Evolutionary conservation across 106 monocot species (phyloP).

Genomic region (Dendrobium catenatum): DNA sequence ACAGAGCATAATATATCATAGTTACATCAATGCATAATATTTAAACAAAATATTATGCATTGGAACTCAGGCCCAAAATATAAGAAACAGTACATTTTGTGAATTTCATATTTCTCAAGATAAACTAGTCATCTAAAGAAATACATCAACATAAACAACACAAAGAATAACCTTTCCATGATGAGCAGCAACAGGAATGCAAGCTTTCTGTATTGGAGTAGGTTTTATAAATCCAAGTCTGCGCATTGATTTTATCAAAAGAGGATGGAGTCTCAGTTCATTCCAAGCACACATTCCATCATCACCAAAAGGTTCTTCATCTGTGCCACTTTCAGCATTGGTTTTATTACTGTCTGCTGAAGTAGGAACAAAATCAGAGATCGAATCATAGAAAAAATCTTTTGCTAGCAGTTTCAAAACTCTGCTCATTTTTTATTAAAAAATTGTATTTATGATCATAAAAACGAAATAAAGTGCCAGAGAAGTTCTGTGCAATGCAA

Average conservation of each 20-base stretch:
- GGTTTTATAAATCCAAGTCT: slow-evolving; percentile 91
- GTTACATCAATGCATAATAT: not conserved
- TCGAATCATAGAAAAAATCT: not conserved
- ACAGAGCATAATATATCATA: not conserved
- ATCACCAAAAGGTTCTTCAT: slow-evolving; percentile 34
- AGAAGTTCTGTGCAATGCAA: no score
- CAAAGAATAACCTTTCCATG: slow-evolving; percentile 73
- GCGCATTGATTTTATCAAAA: slow-evolving; percentile 72
- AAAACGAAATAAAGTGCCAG: not conserved
- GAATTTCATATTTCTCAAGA: no score
- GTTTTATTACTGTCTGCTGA: slow-evolving; percentile 6
- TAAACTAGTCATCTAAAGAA: no score
- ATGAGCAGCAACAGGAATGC: slow-evolving; percentile 87
- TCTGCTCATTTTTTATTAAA: not conserved
- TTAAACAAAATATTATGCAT: not conserved
- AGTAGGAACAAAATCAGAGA: slow-evolving; percentile 4
- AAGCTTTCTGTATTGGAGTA: slow-evolving; percentile 88
- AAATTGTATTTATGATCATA: not conserved
- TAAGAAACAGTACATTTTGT: no score
- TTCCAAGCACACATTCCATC: slow-evolving; percentile 80
- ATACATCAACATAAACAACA: not conserved
- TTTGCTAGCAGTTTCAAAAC: not conserved
- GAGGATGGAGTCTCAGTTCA: slow-evolving; percentile 78
- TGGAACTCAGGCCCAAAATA: no score
- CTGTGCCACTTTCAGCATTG: slow-evolving; percentile 9